Conservation (phyloP, 371 early-diverging fungal genomes). For the Mucor lusitanicus region DNA sequence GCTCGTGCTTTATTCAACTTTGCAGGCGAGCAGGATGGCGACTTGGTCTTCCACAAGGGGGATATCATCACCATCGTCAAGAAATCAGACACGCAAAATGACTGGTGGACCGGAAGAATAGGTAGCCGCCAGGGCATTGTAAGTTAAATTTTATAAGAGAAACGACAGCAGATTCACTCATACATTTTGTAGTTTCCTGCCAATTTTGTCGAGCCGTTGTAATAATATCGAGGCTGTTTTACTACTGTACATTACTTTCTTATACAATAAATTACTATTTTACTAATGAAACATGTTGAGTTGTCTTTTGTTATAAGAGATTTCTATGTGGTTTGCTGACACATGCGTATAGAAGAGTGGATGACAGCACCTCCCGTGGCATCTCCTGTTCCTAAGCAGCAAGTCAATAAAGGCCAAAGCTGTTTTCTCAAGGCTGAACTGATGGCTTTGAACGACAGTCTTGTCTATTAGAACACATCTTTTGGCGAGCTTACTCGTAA, state of each 20-base stretch:
- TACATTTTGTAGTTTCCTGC: slow-evolving; percentile 63
- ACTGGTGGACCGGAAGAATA: slow-evolving; percentile 85
- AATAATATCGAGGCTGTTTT: background rate
- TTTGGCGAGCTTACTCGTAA: no score
- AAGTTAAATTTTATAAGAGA: slow-evolving; percentile 25
- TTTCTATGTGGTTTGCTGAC: no score
- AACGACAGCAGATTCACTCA: background rate
- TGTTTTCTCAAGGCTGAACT: no score
- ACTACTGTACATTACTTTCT: background rate
- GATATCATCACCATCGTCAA: slow-evolving; percentile 74
- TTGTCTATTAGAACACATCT: no score
- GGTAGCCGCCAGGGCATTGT: slow-evolving; percentile 67
- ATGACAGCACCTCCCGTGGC: no score
- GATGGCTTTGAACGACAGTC: no score
- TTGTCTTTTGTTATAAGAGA: no score
- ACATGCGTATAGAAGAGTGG: no score
- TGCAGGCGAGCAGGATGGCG: slow-evolving; percentile 72
- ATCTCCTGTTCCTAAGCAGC: no score
- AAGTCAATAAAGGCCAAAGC: no score
- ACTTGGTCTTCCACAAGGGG: slow-evolving; percentile 76
- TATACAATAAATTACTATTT: background rate
- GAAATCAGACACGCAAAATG: slow-evolving; percentile 67
- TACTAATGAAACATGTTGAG: no score
- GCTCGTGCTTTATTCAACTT: slow-evolving; percentile 81
- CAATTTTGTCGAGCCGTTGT: slow-evolving; percentile 61